Evolutionary conservation across 2,329 filamentous ascomycete species (phyloP).

Genomic region (Neonectria sp.): DNA sequence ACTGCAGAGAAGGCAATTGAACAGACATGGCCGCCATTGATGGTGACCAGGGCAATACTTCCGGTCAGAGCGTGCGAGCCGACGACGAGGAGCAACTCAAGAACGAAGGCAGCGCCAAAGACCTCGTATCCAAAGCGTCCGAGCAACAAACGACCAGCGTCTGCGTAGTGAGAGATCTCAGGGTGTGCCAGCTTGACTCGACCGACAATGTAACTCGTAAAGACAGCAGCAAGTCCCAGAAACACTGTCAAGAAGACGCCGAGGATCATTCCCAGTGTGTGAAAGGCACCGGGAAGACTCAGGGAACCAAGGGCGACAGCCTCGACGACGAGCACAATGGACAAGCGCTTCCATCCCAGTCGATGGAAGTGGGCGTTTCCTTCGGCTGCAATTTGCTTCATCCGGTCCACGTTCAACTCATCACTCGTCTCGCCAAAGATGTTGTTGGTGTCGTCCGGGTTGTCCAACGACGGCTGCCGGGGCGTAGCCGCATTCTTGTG

Average conservation of each 20-base stretch:
- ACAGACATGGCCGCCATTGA: conserved; percentile 31
- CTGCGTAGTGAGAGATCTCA: conserved; percentile 27
- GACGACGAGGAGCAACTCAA: conserved; percentile 29
- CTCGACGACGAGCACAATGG: conserved; percentile 28
- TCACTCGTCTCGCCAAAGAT: conserved; percentile 29
- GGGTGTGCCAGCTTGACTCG: conserved; percentile 27
- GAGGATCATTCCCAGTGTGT: conserved; percentile 28
- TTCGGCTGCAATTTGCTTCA: conserved; percentile 30
- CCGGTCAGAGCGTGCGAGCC: conserved; percentile 31
- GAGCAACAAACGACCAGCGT: conserved; percentile 29
- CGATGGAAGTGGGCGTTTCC: conserved; percentile 30
- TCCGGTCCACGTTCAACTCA: conserved; percentile 27
- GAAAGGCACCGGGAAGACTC: conserved; percentile 28
- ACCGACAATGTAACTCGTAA: conserved; percentile 30
- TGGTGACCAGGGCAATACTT: conserved; percentile 29
- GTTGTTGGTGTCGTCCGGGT: conserved; percentile 17
- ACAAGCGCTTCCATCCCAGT: conserved; percentile 29
- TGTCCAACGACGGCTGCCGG: conserved; percentile 3
- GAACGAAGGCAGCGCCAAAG: conserved; percentile 27
- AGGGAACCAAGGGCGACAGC: conserved; percentile 31
- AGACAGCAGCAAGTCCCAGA: conserved; percentile 21
- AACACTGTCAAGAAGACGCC: conserved; percentile 23
- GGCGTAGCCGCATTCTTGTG: conserved; percentile 9
- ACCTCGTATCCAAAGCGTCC: conserved; percentile 17
- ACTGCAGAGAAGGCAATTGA: conserved; percentile 31